Conservation (phyloP, 306 rosid species). For the Cicer bijugum region DNA sequence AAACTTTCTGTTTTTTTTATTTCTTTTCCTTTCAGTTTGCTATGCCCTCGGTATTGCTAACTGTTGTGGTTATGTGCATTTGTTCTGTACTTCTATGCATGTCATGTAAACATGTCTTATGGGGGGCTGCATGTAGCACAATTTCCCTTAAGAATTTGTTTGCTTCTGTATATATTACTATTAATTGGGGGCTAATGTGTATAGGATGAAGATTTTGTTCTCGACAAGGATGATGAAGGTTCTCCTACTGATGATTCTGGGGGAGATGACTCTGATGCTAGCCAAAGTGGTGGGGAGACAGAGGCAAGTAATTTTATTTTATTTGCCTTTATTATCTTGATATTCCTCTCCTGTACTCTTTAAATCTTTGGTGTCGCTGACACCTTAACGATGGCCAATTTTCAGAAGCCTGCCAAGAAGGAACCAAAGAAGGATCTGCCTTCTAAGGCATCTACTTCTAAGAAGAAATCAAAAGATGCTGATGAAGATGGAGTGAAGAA, state of each 20-base stretch:
- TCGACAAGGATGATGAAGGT: constrained; percentile 88
- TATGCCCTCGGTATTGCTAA: constrained; percentile 21
- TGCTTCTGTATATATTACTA: constrained; percentile 28
- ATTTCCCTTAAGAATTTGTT: constrained; percentile 17
- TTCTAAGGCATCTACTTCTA: constrained; percentile 83
- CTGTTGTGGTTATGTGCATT: constrained; percentile 23
- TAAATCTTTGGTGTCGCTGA: constrained; percentile 31
- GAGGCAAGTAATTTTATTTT: constrained; percentile 65
- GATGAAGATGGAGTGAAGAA: constrained; percentile 91
- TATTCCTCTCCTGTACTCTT: constrained; percentile 25
- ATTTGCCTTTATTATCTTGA: not conserved
- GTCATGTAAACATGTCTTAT: not conserved
- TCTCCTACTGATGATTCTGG: constrained; percentile 99
- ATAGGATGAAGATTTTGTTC: constrained; percentile 90
- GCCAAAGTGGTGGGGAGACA: constrained; percentile 72
- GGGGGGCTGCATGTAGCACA: not conserved
- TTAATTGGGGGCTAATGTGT: constrained; percentile 37
- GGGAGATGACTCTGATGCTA: constrained; percentile 82
- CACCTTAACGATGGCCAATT: constrained; percentile 40
- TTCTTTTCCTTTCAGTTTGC: not conserved
- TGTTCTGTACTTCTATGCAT: constrained; percentile 1
- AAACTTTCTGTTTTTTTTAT: not conserved
- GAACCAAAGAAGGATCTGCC: constrained; percentile 74
- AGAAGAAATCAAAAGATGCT: constrained; percentile 74
- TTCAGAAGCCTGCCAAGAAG: constrained; percentile 89